phyloP scores from a whole-genome alignment of 345 rosid genomes.

The Salix viminalis region DNA sequence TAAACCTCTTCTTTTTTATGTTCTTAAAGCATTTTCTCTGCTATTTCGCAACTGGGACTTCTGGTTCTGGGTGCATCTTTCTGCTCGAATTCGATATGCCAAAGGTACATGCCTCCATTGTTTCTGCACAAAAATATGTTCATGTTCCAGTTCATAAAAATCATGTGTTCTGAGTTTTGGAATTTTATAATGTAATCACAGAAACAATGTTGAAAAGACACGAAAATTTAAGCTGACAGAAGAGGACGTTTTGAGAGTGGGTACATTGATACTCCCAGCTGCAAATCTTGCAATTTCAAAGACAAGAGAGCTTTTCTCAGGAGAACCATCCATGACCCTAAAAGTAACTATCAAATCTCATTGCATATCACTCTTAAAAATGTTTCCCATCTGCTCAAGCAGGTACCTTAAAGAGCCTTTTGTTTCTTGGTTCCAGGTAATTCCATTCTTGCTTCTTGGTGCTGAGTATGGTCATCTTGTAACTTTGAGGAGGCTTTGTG shows the following conservation, averaged over 20 bases:
- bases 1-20: conserved; percentile 15
- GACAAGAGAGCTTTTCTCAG: conserved; percentile 74
- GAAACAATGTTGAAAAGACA: conserved; percentile 40
- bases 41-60: conserved; percentile 72
- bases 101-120: conserved; percentile 37
- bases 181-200: conserved; percentile 22
- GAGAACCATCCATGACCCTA: conserved; percentile 91
- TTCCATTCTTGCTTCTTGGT: conserved; percentile 78
- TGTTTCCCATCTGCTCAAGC: conserved; percentile 4
- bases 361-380: background rate
- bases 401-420: background rate
- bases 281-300: conserved; percentile 67
- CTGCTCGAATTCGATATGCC: conserved; percentile 68
- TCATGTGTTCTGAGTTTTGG: background rate
- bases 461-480: conserved; percentile 82
- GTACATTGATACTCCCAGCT: conserved; percentile 66
- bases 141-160: background rate
- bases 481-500: conserved; percentile 71
- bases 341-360: conserved; percentile 41
- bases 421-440: conserved; percentile 48
- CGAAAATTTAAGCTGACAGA: conserved; percentile 55
- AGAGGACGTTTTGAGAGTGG: conserved; percentile 57
- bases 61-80: conserved; percentile 71
- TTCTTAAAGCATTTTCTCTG: conserved; percentile 58
- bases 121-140: background rate